phyloP scores from a whole-genome alignment of 176 grass and related monocot genomes.

The Leersia perrieri region DNA sequence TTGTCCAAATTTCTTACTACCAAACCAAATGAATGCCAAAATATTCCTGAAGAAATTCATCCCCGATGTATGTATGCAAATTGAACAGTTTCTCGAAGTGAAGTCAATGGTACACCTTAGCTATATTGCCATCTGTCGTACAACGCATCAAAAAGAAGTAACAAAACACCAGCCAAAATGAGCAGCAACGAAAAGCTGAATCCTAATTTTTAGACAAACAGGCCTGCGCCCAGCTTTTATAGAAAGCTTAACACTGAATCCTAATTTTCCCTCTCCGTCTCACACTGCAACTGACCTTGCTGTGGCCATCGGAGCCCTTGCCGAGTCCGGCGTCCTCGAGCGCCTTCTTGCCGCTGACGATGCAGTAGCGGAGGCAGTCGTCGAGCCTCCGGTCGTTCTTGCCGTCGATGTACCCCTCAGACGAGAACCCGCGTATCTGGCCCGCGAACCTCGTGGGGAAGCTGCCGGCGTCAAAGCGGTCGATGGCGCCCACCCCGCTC shows the following conservation, averaged over 20 bases:
- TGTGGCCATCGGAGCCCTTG: conserved; percentile 32
- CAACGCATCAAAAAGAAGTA: background rate
- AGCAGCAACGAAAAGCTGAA: no score
- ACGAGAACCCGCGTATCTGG: conserved; percentile 73
- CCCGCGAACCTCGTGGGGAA: conserved; percentile 88
- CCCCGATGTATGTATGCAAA: background rate
- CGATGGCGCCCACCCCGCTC: conserved; percentile 69
- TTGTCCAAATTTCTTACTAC: background rate
- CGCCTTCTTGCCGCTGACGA: conserved; percentile 93
- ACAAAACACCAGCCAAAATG: no score
- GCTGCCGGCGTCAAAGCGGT: conserved; percentile 74
- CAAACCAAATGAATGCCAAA: no score
- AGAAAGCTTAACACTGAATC: no score
- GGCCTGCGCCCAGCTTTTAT: no score
- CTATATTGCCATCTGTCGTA: no score
- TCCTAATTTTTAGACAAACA: no score
- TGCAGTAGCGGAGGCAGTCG: conserved; percentile 86
- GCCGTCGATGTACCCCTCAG: conserved; percentile 85
- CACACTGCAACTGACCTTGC: conserved; percentile 7
- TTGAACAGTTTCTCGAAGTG: background rate
- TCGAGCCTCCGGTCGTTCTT: conserved; percentile 75
- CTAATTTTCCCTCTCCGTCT: no score
- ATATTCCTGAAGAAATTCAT: background rate
- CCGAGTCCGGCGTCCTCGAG: conserved; percentile 50
- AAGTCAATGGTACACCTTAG: background rate